Conservation (phyloP, 805 yeast genomes). For the Candida germanica region DNA sequence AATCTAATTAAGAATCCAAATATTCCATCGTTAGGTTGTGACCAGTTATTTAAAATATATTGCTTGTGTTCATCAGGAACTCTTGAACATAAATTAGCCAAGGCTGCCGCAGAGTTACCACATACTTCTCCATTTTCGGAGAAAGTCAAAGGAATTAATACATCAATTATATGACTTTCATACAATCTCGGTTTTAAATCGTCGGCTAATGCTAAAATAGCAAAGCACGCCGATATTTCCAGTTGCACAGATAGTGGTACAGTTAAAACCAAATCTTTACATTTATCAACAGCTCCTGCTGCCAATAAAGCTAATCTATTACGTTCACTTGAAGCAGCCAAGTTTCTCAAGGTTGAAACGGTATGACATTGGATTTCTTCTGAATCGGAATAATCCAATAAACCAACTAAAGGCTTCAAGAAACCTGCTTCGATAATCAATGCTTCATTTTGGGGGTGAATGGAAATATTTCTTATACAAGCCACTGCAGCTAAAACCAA, state of each 20-base stretch:
- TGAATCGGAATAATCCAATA: conserved; percentile 79
- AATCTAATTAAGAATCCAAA: conserved; percentile 79
- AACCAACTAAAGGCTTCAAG: conserved; percentile 80
- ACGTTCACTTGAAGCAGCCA: conserved; percentile 93
- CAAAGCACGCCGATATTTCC: conserved; percentile 96
- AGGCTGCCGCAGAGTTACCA: conserved; percentile 97
- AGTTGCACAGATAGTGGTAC: conserved; percentile 92
- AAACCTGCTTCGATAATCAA: conserved; percentile 96
- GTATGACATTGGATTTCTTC: conserved; percentile 99
- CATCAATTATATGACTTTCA: conserved; percentile 80
- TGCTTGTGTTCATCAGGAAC: conserved; percentile 69
- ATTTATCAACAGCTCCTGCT: conserved; percentile 93
- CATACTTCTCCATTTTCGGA: conserved; percentile 91
- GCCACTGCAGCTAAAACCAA: conserved; percentile 96
- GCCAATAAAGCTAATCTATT: conserved; percentile 88
- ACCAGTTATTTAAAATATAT: conserved; percentile 76
- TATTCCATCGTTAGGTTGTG: conserved; percentile 78
- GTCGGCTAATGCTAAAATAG: conserved; percentile 93
- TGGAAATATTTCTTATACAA: conserved; percentile 93
- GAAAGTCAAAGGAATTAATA: conserved; percentile 85
- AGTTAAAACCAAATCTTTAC: conserved; percentile 78
- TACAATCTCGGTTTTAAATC: conserved; percentile 83
- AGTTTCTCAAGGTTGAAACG: conserved; percentile 89
- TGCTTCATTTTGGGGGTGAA: conserved; percentile 94
- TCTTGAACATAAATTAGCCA: conserved; percentile 92